phyloP scores from a whole-genome alignment of 441 rosid species.

The Populus hybrid region DNA sequence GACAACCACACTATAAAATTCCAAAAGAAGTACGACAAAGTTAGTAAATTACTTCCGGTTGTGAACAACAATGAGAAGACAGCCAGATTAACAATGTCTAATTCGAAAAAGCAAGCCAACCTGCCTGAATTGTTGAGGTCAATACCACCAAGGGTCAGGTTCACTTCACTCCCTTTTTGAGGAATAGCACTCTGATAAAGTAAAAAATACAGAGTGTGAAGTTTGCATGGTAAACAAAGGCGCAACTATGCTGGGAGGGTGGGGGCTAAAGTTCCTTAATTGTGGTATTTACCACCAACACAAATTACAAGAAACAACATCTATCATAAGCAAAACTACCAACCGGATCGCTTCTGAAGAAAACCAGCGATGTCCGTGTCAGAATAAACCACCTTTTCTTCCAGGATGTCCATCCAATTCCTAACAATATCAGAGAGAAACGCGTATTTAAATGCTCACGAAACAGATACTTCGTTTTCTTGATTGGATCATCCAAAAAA shows the following conservation, averaged over 20 bases:
- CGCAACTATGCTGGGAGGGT: background rate
- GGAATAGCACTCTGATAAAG: conserved; percentile 69
- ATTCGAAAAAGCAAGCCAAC: conserved; percentile 66
- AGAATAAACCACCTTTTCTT: conserved; percentile 98
- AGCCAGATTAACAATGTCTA: conserved; percentile 13
- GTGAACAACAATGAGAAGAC: conserved; percentile 7
- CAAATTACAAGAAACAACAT: background rate
- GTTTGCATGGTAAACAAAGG: conserved; percentile 12
- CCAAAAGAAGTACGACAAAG: conserved; percentile 23
- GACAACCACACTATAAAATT: conserved; percentile 77
- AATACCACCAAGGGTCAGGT: conserved; percentile 98
- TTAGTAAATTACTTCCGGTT: conserved; percentile 33
- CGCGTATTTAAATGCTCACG: background rate
- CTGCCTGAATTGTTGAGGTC: conserved; percentile 99
- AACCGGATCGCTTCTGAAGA: conserved; percentile 99
- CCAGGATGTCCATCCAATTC: conserved; percentile 99
- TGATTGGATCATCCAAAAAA: background rate
- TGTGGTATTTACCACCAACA: background rate
- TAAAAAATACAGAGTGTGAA: conserved; percentile 22
- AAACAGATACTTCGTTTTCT: background rate
- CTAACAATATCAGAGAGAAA: conserved; percentile 19
- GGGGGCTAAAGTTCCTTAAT: background rate
- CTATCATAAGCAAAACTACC: conserved; percentile 29
- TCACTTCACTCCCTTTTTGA: conserved; percentile 90
- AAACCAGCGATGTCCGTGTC: conserved; percentile 89